Percentiles rank a stretch among this genome's conserved stretches.
Conservation (phyloP, 768 basidiomycete species). For the Ramaria rubella region DNA sequence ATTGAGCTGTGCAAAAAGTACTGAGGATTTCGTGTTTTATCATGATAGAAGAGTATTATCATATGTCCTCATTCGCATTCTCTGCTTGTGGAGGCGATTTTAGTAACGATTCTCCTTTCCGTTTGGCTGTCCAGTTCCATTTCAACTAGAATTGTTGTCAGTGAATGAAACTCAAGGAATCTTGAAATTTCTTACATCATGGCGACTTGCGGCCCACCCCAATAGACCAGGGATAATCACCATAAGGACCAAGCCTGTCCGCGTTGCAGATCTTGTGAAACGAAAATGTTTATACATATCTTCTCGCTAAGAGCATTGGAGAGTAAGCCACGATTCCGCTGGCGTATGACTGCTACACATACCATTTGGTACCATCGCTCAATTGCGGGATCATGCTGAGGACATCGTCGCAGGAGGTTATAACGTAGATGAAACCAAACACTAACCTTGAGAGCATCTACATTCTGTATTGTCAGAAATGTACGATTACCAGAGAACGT, state of each 20-base stretch:
- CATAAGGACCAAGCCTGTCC: slow-evolving; percentile 50
- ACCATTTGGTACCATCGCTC: slow-evolving; percentile 60
- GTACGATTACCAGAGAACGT: background rate
- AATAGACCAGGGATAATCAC: slow-evolving; percentile 57
- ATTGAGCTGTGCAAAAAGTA: slow-evolving; percentile 85
- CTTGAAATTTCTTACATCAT: slow-evolving; percentile 27
- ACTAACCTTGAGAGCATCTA: slow-evolving; percentile 47
- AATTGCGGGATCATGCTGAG: slow-evolving; percentile 46
- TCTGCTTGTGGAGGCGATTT: slow-evolving; percentile 3
- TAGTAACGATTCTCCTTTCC: slow-evolving; percentile 37
- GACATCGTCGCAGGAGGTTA: background rate
- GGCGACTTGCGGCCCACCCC: slow-evolving; percentile 36
- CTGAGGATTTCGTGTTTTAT: slow-evolving; percentile 26
- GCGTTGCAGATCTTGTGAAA: slow-evolving; percentile 64
- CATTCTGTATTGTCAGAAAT: slow-evolving; percentile 21
- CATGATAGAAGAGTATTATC: background rate
- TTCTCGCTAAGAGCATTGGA: slow-evolving; percentile 54
- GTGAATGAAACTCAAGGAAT: background rate
- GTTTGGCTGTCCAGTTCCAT: slow-evolving; percentile 50
- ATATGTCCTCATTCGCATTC: background rate
- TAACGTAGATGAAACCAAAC: background rate
- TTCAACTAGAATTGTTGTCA: slow-evolving; percentile 21
- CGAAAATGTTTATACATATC: slow-evolving; percentile 77
- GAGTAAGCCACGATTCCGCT: background rate
- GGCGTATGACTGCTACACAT: slow-evolving; percentile 4